These are phyloP conservation scores for Skeletonema tropicum DNA, from an alignment of 108 stramenopile species.

Conservation along the genomic window DNA sequence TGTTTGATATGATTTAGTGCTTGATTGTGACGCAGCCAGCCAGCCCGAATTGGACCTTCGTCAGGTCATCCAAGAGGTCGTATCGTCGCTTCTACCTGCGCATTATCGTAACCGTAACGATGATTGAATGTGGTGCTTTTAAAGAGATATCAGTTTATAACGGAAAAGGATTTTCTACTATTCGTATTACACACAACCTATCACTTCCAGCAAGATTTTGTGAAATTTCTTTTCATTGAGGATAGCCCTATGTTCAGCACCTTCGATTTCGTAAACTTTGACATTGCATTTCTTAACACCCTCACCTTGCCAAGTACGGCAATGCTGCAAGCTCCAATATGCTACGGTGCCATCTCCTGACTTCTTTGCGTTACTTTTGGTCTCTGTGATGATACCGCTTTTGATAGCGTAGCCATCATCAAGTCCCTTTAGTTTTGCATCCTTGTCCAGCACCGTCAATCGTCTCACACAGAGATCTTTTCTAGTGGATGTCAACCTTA, in stretches of 20 bases:
- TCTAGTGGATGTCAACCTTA: conserved; percentile 11
- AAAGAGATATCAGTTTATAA: too few relatives aligned
- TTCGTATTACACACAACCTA: background rate
- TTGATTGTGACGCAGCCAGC: too few relatives aligned
- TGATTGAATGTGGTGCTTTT: too few relatives aligned
- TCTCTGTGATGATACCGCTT: conserved; percentile 58
- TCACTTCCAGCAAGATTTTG: conserved; percentile 36
- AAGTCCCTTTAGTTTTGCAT: conserved; percentile 25
- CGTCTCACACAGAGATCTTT: conserved; percentile 14
- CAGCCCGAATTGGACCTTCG: too few relatives aligned
- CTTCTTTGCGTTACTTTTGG: conserved; percentile 13
- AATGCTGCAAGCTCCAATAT: conserved; percentile 59
- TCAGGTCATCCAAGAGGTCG: too few relatives aligned
- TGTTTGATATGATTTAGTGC: too few relatives aligned
- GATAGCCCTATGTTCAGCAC: conserved; percentile 52
- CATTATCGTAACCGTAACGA: too few relatives aligned
- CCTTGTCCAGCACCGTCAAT: conserved; percentile 43
- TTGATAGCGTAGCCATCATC: conserved; percentile 30
- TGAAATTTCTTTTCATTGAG: conserved; percentile 54
- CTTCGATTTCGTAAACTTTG: conserved; percentile 53
- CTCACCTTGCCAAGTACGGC: conserved; percentile 48
- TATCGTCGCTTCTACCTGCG: too few relatives aligned
- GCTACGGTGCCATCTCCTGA: conserved; percentile 63
- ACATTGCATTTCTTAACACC: conserved; percentile 43
- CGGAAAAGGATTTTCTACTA: too few relatives aligned